Percentiles rank a stretch among this genome's conserved stretches.
Conservation (phyloP, 768 basidiomycete genomes). For the Hortiboletus campestris region DNA sequence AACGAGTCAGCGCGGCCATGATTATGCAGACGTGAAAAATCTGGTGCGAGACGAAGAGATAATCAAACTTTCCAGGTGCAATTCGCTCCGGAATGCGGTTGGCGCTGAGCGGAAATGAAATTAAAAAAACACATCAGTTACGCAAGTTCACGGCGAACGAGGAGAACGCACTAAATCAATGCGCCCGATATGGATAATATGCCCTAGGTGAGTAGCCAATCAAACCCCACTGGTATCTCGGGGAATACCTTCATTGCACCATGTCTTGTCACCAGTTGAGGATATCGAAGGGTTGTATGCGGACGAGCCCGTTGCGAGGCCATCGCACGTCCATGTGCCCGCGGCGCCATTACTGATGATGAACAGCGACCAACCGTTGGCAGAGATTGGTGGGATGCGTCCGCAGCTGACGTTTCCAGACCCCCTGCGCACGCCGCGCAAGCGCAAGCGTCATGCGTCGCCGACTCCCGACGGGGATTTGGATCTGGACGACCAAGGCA, state of each 20-base stretch:
- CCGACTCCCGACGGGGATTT: not conserved
- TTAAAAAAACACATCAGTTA: conserved; percentile 21
- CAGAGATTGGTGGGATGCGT: conserved; percentile 1
- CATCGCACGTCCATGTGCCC: conserved; percentile 17
- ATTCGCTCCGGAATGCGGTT: conserved; percentile 78
- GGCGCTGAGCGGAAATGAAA: conserved; percentile 58
- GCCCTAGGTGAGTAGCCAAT: conserved; percentile 69
- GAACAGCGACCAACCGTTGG: conserved; percentile 16
- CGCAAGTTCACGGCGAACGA: conserved; percentile 28
- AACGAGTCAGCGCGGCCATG: conserved; percentile 68
- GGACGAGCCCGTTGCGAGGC: conserved; percentile 30
- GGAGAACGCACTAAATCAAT: conserved; percentile 68
- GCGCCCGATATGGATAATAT: conserved; percentile 77
- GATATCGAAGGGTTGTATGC: conserved; percentile 37
- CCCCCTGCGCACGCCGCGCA: conserved; percentile 33
- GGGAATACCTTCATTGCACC: conserved; percentile 52
- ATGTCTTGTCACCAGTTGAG: conserved; percentile 48
- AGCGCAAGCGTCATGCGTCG: conserved; percentile 23
- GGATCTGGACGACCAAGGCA: conserved; percentile 9
- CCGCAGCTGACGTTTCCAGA: conserved; percentile 20
- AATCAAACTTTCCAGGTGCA: conserved; percentile 76
- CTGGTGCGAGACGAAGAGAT: conserved; percentile 79
- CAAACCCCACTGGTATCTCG: conserved; percentile 71
- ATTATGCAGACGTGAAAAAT: conserved; percentile 86
- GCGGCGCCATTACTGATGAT: conserved; percentile 24